phyloP scores from a whole-genome alignment of 2,329 filamentous ascomycete species.

The Trichoderma arundinaceum region DNA sequence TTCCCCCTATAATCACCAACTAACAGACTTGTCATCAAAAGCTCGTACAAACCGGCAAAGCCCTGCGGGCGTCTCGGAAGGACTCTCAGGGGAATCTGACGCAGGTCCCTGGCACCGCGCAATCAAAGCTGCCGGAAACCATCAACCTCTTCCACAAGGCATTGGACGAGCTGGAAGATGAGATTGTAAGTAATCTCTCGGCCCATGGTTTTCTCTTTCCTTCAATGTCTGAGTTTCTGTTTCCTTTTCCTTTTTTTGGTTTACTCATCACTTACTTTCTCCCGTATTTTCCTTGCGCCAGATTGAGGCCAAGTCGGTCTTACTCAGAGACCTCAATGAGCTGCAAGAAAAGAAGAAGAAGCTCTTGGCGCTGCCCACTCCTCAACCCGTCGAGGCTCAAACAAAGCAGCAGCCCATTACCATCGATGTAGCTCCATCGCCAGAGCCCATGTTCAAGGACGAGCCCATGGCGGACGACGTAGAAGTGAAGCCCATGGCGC shows the following conservation, averaged over 20 bases:
- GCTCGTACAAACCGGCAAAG: conserved; percentile 66
- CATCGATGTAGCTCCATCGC: conserved; percentile 48
- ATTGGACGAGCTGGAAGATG: conserved; percentile 61
- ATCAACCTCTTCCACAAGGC: conserved; percentile 57
- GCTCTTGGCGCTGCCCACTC: conserved; percentile 31
- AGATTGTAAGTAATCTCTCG: conserved; percentile 55
- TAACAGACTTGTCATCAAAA: conserved; percentile 37
- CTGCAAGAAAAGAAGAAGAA: conserved; percentile 41
- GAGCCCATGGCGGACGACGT: conserved; percentile 46
- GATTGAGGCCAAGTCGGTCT: conserved; percentile 59
- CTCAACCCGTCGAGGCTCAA: conserved; percentile 44
- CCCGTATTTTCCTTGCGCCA: conserved; percentile 31
- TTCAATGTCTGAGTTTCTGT: not conserved
- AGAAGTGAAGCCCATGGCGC: conserved; percentile 53
- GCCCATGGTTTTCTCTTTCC: not conserved
- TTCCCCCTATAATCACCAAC: not conserved
- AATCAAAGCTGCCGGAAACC: conserved; percentile 54
- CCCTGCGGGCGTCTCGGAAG: conserved; percentile 55
- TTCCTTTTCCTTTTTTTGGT: not conserved
- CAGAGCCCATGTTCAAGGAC: conserved; percentile 37
- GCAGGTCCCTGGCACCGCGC: conserved; percentile 43
- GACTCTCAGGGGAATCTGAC: conserved; percentile 51
- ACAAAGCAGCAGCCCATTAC: conserved; percentile 45
- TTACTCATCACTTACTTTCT: conserved; percentile 1
- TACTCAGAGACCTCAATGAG: conserved; percentile 59